Base-by-base conservation (phyloP, 2,329 filamentous ascomycete species). In the Coniella vitis region DNA sequence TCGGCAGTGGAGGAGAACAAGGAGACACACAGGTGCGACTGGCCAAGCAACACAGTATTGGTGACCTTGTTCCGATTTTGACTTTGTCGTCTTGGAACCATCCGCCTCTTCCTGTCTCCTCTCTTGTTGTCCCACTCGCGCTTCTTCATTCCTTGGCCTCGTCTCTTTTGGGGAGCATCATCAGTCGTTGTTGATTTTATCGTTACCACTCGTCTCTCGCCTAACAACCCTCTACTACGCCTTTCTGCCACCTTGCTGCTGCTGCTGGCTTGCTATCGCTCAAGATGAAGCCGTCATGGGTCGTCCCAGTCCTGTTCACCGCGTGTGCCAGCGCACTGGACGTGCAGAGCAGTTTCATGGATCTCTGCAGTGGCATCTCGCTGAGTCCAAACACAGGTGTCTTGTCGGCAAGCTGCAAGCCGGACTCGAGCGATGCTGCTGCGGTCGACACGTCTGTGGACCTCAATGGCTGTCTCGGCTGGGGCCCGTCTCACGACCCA, bases 381-480 rank as follows among this genome's bases (percentile, higher is more conserved):
- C 21, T 52, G n/a, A 39, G 16, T 8, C 22, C 42, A 13, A 25
- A 22, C 19, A 29, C 20, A 29, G 42, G 42, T 13, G 16, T 49
- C 9, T 16, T 52, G 7, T 46, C 32, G 36, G 50, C 41, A 16
- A n/a, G 17, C 21, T 49, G 50, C 14, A n/a, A 29, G 5, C 25
- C 10, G 5, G 10, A 31, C 1, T 13, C 19, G 14, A 17, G 14
- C 13, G 25, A 20, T 9, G 9, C n/a, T 3, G 13, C 10, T 2
- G 25, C 9, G 14, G 13, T 42, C n/a, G 9, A 32, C 4, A 32
- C 22, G 10, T 12, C 39, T 12, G 45, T 49, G 13, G 37, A 49
- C 17, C 50, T 52, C 20, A 38, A 39, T 21, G 37, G 31, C 9
- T 52, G 50, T 36, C 34, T 52, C 20, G 50, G 20, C 8, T 49